Evolutionary conservation across 2,329 filamentous ascomycete genomes (phyloP), one percentile per base, ranked within the genome.

Genomic region (Cladophialophora bantiana): DNA sequence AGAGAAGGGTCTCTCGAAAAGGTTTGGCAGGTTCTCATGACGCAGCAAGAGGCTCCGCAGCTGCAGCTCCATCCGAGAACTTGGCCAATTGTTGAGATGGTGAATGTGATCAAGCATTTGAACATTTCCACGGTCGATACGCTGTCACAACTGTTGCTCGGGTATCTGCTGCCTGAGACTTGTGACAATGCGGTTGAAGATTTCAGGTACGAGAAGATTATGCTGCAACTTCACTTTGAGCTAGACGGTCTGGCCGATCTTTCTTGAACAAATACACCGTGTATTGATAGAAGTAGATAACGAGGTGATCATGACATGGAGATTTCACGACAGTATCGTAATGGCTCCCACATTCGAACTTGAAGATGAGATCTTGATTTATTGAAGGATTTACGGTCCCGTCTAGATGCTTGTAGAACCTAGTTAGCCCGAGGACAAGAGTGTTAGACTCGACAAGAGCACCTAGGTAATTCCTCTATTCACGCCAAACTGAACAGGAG

Each of bases 61-160:
- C 52, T 62, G 13, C 64, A 48, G 18, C 64, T 66, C 35, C 64
- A 66, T 38, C 54, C 59, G 15, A 40, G 59, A 26, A 36, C 64
- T 26, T 66, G 64, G 64, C 32, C 64, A 45, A 54, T 66, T n/a
- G 64, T 62, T 12, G 64, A 66, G 40, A 62, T 66, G 59, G 64
- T 62, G 34, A 66, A 66, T 31, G 59, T 57, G 20, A 20, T 62
- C 42, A 66, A 66, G 42, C 64, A 66, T 42, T 36, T 66, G 35
- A 42, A 54, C 26, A 59, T 58, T 12, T 26, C 40, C 35, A 66
- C 64, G 42, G 48, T 66, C 18, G 64, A 66, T 20, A 34, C 64
- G 35, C 32, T 66, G 54, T 62, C 64, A n/a, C 52, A 52, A 58
- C 53, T 62, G 32, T n/a, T 66, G 35, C 32, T 62, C 20, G 53